Evolutionary conservation across 2,329 filamentous ascomycete genomes (phyloP).

Genomic region (Fusarium sp.): DNA sequence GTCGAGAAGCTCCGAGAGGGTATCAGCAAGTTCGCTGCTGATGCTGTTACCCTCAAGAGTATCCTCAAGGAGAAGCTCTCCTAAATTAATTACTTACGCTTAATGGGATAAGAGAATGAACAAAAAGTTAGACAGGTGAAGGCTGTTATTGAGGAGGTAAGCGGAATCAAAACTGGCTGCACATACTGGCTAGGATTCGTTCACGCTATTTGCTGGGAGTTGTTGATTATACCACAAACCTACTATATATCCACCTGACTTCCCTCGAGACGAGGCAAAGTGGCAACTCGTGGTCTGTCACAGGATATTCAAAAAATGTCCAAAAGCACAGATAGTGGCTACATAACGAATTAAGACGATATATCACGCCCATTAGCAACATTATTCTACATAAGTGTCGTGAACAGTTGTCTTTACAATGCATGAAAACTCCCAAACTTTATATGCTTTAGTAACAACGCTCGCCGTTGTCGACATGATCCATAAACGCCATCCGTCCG

Average conservation of each 20-base stretch:
- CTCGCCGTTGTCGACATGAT: constrained; percentile 6
- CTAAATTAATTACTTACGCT: constrained; percentile 50
- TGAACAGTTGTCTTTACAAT: constrained; percentile 5
- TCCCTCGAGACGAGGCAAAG: constrained; percentile 8
- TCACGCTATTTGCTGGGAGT: constrained; percentile 25
- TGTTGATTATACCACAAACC: constrained; percentile 43
- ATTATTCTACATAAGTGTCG: background rate
- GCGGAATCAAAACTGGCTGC: constrained; percentile 17
- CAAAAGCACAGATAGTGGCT: constrained; percentile 27
- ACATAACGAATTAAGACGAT: constrained; percentile 36
- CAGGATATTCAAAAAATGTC: background rate
- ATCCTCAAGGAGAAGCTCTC: constrained; percentile 90
- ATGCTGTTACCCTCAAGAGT: constrained; percentile 93
- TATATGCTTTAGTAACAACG: constrained; percentile 11
- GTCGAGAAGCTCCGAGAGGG: constrained; percentile 99
- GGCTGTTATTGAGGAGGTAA: constrained; percentile 11
- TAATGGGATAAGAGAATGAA: constrained; percentile 29
- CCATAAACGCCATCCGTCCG: constrained; percentile 29
- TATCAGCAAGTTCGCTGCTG: constrained; percentile 99
- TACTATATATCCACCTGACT: constrained; percentile 18
- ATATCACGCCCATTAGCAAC: constrained; percentile 7
- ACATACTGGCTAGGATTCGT: constrained; percentile 17
- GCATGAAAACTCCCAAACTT: background rate
- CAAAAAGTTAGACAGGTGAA: constrained; percentile 38
- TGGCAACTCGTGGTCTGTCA: constrained; percentile 11